Base-by-base conservation (phyloP, 1,284 basidiomycete genomes). In the Tremellales sp. region DNA sequence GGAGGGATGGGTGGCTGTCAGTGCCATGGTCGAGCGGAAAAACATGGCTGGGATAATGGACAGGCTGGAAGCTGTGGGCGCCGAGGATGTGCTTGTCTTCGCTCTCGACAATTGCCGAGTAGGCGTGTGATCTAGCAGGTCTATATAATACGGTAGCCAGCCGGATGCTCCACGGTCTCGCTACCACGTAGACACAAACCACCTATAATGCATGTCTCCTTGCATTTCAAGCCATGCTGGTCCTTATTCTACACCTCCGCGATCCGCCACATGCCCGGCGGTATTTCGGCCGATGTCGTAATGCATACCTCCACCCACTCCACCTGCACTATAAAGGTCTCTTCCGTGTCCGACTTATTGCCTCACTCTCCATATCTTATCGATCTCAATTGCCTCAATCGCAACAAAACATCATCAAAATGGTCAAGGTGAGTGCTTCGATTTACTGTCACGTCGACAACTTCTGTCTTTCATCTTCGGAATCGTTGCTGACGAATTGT, bases 81-180 rank as follows among this genome's bases (percentile, higher is more conserved):
- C 94, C 0, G 82, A 87, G 70, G 94, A 98, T 70, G 83, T 97
- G 44, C 75, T 97, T 58, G 84, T 94, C 51, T 85, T 96, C 64
- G 87, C 84, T 56, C 76, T 98, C 59, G 85, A 91, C 71, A 97
- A 97, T 72, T 97, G 92, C 76, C 83, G 93, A 75, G 92, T 97
- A 33, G 93, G 79, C 37, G 64, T 73, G 10, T 70, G 65, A 53
- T n/a, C n/a, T n/a, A n/a, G n/a, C n/a, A n/a, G n/a, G n/a, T n/a
- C n/a, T n/a, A n/a, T n/a, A n/a, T n/a, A n/a, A n/a, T n/a, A n/a
- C n/a, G n/a, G n/a, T n/a, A n/a, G n/a, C n/a, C n/a, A n/a, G n/a
- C n/a, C n/a, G n/a, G n/a, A n/a, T n/a, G n/a, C n/a, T n/a, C n/a
- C n/a, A n/a, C n/a, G n/a, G n/a, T n/a, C n/a, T n/a, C n/a, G n/a